Evolutionary conservation across 495 filamentous ascomycete species (phyloP).

Genomic region (Penicillium soppii): DNA sequence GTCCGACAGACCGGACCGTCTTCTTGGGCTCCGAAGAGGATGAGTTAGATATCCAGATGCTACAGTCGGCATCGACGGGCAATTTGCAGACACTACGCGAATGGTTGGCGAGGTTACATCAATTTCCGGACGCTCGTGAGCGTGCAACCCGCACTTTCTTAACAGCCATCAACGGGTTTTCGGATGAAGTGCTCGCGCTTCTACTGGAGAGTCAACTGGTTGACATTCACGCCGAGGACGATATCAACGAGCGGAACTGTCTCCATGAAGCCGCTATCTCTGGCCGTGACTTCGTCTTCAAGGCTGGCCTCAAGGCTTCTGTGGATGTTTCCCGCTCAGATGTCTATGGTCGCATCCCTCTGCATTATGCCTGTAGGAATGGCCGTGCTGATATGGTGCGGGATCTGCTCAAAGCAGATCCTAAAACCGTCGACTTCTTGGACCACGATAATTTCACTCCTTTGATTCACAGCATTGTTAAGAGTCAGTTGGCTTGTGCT

Average conservation of each 20-base stretch:
- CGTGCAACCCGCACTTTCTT: slow-evolving; percentile 86
- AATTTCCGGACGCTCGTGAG: slow-evolving; percentile 59
- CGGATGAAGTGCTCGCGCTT: slow-evolving; percentile 69
- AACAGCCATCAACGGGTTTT: slow-evolving; percentile 80
- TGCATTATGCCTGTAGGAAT: slow-evolving; percentile 97
- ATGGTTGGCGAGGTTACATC: slow-evolving; percentile 57
- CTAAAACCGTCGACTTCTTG: slow-evolving; percentile 73
- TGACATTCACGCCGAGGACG: slow-evolving; percentile 84
- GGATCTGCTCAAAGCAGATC: slow-evolving; percentile 58
- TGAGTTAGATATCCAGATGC: slow-evolving; percentile 82
- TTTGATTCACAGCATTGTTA: slow-evolving; percentile 90
- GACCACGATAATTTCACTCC: slow-evolving; percentile 98
- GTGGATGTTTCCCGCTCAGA: slow-evolving; percentile 80
- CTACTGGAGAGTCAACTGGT: slow-evolving; percentile 80
- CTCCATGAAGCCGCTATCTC: slow-evolving; percentile 94
- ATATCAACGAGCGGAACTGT: slow-evolving; percentile 96
- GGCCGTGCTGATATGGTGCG: slow-evolving; percentile 83
- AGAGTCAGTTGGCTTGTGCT: slow-evolving; percentile 75
- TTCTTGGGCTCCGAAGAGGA: slow-evolving; percentile 73
- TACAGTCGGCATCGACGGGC: slow-evolving; percentile 79
- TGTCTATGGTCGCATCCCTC: slow-evolving; percentile 89
- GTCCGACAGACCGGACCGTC: slow-evolving; percentile 58
- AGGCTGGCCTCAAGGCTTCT: slow-evolving; percentile 63
- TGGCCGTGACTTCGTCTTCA: slow-evolving; percentile 72
- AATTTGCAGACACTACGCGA: slow-evolving; percentile 63